phyloP scores from a whole-genome alignment of 345 rosid species.

The Eucalyptus microcorys region DNA sequence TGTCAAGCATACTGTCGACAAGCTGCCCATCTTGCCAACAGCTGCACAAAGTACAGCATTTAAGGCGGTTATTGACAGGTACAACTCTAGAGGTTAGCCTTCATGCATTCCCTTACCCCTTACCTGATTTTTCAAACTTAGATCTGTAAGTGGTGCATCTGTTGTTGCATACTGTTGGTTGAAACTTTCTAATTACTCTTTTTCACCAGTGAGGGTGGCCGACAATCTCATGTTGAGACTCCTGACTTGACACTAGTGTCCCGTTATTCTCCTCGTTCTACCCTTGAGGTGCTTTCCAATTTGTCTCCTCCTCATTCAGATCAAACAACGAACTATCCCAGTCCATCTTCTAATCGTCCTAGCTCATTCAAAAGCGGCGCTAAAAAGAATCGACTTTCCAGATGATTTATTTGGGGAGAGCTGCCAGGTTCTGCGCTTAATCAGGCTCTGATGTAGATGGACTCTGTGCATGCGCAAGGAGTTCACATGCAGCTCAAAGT shows the following conservation, averaged over 20 bases:
- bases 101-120: background rate
- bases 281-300: slow-evolving; percentile 36
- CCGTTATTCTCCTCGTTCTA: slow-evolving; percentile 37
- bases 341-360: background rate
- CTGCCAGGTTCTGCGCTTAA: background rate
- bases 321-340: background rate
- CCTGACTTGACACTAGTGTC: slow-evolving; percentile 22
- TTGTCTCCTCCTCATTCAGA: slow-evolving; percentile 14
- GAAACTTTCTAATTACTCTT: slow-evolving; percentile 36
- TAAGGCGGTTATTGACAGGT: background rate
- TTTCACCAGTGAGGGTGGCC: slow-evolving; percentile 43
- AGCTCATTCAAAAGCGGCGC: background rate
- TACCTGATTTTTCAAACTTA: background rate
- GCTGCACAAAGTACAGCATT: background rate
- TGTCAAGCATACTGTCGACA: background rate
- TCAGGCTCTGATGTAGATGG: background rate
- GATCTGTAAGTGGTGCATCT: background rate
- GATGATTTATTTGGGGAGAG: background rate
- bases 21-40: background rate
- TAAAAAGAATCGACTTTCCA: background rate
- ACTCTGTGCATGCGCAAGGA: background rate
- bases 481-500: background rate
- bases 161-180: slow-evolving; percentile 6
- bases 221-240: slow-evolving; percentile 21
- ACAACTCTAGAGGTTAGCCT: background rate